A percentile compares a stretch with the other conserved stretches of the same genome.
These are phyloP conservation scores for Cladosporium sphaerospermum DNA, from an alignment of 2,329 filamentous ascomycete genomes.

Conservation along the genomic window DNA sequence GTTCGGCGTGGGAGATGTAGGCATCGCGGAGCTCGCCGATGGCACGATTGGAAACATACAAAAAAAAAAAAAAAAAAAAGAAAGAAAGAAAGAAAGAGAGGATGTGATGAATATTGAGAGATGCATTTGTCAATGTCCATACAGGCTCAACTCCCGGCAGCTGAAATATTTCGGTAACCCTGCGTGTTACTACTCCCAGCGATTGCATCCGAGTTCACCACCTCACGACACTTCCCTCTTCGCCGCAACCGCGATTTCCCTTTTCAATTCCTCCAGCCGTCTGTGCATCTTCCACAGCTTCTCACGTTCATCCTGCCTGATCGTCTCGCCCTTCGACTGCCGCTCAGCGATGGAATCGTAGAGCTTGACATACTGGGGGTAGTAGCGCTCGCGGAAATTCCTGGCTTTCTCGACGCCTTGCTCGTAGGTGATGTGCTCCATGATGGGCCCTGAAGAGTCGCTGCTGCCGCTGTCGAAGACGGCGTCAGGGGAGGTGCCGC, in stretches of 20 bases:
- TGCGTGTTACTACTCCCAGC: not conserved
- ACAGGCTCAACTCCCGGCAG: not conserved
- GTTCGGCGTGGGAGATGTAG: too few species aligned
- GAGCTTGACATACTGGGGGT: conserved; percentile 51
- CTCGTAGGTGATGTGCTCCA: conserved; percentile 30
- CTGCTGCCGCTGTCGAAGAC: conserved; percentile 16
- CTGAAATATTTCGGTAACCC: not conserved
- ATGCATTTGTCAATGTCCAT: not conserved
- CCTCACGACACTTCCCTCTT: conserved; percentile 11
- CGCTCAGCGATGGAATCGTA: conserved; percentile 44
- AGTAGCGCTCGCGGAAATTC: conserved; percentile 50
- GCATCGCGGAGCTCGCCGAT: not conserved
- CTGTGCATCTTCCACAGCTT: conserved; percentile 48
- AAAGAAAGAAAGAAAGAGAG: not conserved
- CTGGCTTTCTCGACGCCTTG: conserved; percentile 42
- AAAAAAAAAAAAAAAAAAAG: not conserved
- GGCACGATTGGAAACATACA: not conserved
- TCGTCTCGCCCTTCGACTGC: conserved; percentile 24
- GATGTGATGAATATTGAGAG: not conserved
- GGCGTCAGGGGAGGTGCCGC: conserved; percentile 12
- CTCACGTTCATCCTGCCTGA: conserved; percentile 41
- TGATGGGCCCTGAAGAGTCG: conserved; percentile 21
- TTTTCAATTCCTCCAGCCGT: conserved; percentile 51
- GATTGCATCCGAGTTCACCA: too few species aligned
- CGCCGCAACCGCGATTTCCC: conserved; percentile 44